Evolutionary conservation across 2,329 filamentous ascomycete species (phyloP), one percentile per base, ranked within the genome.

Genomic region (Venturia nashicola): DNA sequence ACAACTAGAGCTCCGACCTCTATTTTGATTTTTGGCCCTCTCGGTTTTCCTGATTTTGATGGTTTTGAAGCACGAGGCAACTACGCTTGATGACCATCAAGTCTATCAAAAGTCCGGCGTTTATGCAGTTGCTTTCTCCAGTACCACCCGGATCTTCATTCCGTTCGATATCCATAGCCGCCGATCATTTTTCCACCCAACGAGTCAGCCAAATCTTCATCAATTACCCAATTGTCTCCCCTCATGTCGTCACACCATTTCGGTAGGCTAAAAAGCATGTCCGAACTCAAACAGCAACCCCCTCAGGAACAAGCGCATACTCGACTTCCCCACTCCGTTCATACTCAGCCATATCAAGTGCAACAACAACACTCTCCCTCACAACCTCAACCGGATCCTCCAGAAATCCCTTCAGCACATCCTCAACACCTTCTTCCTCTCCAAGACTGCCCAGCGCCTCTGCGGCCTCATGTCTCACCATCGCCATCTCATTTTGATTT

Each of bases 381-480:
- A 99, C 94, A 6, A 99, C 92, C 74, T 90, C 86, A 76, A 97
- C 93, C 66, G 91, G 86, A 74, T 99, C 95, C 67, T 96, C 79
- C 68, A 97, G 77, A 77, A 97, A 97, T 67, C 80, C 82, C 76
- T 85, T 90, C 71, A 99, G 74, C 4, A 86, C 88, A 64, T 91
- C 90, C 73, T 97, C 92, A 14, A 99, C 94, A 23, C 93, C 93
- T 59, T 91, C 88, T 75, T 97, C 92, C 27, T 96, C 91, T 32
- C 94, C 95, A 40, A 99, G 81, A 71, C 92, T 96, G 34, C 94
- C 94, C 34, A 99, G 84, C 32, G 94, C 94, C 78, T 99, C 94
- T 1, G 95, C 94, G 60, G 94, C 95, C 77, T 99, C 94, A 72
- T 99, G 94, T 64, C 94, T 87, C 64, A 99, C 94, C 94, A 99